Percentiles rank a stretch among this genome's conserved stretches.
Evolutionary conservation across 495 filamentous ascomycete genomes (phyloP).

Genomic region (Neurospora sp.): DNA sequence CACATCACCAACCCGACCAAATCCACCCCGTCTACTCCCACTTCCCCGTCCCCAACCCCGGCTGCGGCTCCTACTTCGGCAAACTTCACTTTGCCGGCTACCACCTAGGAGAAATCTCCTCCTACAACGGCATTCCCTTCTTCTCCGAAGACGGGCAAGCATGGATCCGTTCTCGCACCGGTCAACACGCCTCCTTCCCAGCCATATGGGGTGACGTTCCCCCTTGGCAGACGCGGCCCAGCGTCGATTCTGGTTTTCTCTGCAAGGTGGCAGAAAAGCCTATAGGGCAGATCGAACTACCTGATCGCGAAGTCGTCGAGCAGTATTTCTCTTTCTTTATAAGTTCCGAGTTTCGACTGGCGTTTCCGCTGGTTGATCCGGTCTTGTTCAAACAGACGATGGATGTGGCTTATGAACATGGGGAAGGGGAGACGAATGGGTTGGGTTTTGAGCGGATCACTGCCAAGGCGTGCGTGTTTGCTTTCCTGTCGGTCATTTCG

Average conservation of each 20-base stretch:
- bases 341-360: slow-evolving; percentile 23
- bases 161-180: slow-evolving; percentile 39
- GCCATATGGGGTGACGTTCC: slow-evolving; percentile 23
- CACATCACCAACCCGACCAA: not conserved
- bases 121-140: slow-evolving; percentile 37
- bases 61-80: slow-evolving; percentile 7
- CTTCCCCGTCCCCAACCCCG: not conserved
- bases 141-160: slow-evolving; percentile 35
- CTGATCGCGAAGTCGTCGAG: slow-evolving; percentile 6
- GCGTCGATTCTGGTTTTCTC: not conserved
- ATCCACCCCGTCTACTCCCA: not conserved
- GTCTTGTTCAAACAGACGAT: slow-evolving; percentile 35
- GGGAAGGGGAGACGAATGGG: not conserved
- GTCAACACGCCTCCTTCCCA: slow-evolving; percentile 29
- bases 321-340: slow-evolving; percentile 11
- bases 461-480: slow-evolving; percentile 34
- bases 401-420: slow-evolving; percentile 25
- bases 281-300: slow-evolving; percentile 3
- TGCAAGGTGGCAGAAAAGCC: not conserved
- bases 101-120: slow-evolving; percentile 36
- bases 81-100: slow-evolving; percentile 41
- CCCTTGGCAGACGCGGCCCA: slow-evolving; percentile 8
- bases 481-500: slow-evolving; percentile 32
- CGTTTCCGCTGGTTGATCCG: slow-evolving; percentile 35
- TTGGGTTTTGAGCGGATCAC: slow-evolving; percentile 9